Percentiles rank a stretch among this genome's conserved stretches.
These are phyloP conservation scores for Chaetomium sp. DNA, from an alignment of 2,329 filamentous ascomycete genomes.

Conservation along the genomic window DNA sequence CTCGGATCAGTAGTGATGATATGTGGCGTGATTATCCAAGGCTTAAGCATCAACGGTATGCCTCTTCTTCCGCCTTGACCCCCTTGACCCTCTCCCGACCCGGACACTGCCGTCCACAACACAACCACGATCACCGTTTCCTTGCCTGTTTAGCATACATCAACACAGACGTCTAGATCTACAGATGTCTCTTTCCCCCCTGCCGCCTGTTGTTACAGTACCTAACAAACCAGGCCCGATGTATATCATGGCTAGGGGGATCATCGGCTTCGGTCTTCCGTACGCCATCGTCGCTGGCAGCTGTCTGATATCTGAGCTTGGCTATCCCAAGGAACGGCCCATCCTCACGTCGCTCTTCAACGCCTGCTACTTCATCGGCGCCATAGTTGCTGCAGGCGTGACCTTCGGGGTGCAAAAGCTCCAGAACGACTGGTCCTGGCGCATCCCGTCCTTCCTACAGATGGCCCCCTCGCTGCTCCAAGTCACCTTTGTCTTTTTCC, in stretches of 20 bases:
- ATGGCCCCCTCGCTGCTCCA: conserved; percentile 46
- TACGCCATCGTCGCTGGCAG: conserved; percentile 62
- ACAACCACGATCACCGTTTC: too few relatives aligned
- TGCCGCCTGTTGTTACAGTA: too few relatives aligned
- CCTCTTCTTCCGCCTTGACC: too few relatives aligned
- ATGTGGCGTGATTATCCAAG: conserved; percentile 57
- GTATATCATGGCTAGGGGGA: conserved; percentile 61
- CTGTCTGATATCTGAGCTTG: conserved; percentile 60
- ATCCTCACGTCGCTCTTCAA: conserved; percentile 63
- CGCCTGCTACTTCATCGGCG: conserved; percentile 57
- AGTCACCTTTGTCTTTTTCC: conserved; percentile 47
- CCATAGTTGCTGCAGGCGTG: conserved; percentile 52
- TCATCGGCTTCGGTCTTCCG: conserved; percentile 63
- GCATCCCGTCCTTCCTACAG: conserved; percentile 54
- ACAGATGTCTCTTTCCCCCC: too few relatives aligned
- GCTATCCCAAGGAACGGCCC: conserved; percentile 61
- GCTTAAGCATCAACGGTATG: conserved; percentile 49
- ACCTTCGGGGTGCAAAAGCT: conserved; percentile 51
- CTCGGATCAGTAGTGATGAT: conserved; percentile 58
- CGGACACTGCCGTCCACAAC: too few relatives aligned
- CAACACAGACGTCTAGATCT: too few relatives aligned
- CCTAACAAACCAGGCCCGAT: conserved; percentile 44
- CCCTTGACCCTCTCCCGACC: too few relatives aligned
- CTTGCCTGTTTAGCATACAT: neutral
- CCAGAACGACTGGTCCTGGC: conserved; percentile 51